Evolutionary conservation across 768 basidiomycete genomes (phyloP).

Genomic region (Auricularia cornea): DNA sequence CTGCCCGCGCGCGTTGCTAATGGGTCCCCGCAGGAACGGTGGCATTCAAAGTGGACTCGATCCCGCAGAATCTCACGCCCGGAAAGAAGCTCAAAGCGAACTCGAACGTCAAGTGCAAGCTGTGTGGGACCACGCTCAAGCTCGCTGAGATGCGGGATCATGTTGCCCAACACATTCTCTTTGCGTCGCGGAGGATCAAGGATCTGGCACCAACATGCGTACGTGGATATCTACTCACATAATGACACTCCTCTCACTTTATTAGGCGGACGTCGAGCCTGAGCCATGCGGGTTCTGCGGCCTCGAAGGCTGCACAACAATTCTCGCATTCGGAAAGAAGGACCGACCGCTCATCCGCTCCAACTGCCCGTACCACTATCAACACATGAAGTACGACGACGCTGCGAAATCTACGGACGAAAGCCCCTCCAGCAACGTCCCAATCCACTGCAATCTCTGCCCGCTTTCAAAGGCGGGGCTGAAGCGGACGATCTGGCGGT

Average conservation of each 20-base stretch:
- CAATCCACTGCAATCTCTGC: not conserved
- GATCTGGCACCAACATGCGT: not conserved
- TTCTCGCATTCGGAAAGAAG: not conserved
- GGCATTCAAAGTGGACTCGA: no score
- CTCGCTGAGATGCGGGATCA: not conserved
- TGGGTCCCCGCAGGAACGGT: no score
- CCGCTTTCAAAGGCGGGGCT: not conserved
- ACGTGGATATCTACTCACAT: not conserved
- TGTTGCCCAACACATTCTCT: not conserved
- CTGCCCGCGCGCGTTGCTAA: no score
- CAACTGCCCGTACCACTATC: not conserved
- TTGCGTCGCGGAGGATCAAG: not conserved
- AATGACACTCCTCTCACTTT: not conserved
- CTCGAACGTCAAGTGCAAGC: no score
- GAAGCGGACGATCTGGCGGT: not conserved
- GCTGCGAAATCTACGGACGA: not conserved
- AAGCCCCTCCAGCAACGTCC: not conserved
- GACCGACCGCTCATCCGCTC: not conserved
- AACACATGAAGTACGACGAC: not conserved
- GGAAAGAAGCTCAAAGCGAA: no score
- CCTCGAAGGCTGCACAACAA: not conserved
- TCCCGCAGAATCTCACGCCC: no score
- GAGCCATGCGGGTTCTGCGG: not conserved
- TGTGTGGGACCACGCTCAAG: no score
- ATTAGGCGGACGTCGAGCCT: not conserved